Conservation (phyloP, 129 eudicot genomes). For the Deinandra increscens region DNA sequence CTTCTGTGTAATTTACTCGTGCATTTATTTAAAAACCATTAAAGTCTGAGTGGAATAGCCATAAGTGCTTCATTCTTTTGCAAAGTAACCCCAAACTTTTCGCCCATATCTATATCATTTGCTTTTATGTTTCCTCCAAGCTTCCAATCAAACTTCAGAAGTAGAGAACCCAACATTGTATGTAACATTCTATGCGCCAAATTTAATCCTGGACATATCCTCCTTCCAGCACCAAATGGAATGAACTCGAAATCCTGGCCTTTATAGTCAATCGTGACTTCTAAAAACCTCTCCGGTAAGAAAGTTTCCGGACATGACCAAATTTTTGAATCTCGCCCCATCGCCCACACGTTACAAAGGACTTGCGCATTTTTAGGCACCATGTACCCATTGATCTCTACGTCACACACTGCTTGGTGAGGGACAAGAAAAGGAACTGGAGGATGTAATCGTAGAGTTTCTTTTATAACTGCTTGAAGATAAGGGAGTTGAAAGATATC, state of each 20-base stretch:
- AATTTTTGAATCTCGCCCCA: conserved; percentile 38
- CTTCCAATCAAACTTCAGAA: conserved; percentile 39
- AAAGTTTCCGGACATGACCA: conserved; percentile 40
- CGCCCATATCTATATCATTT: conserved; percentile 36
- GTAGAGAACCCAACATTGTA: conserved; percentile 37
- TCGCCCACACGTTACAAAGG: conserved; percentile 48
- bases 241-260: conserved; percentile 47
- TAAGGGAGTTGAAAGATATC: conserved; percentile 44
- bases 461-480: conserved; percentile 43
- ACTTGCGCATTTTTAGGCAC: conserved; percentile 47
- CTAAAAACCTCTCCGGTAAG: conserved; percentile 42
- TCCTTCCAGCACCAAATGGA: conserved; percentile 48
- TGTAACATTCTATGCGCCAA: conserved; percentile 44
- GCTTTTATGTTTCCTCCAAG: conserved; percentile 20
- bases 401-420: conserved; percentile 30
- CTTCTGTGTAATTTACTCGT: too few species aligned
- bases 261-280: conserved; percentile 15
- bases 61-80: conserved; percentile 24
- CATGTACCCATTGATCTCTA: conserved; percentile 36
- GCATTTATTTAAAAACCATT: background rate
- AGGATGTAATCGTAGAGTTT: conserved; percentile 51
- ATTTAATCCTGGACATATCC: conserved; percentile 44
- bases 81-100: conserved; percentile 39
- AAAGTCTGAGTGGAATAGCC: conserved; percentile 18
- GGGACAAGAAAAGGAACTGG: conserved; percentile 43